Conservation (phyloP, 257 asterid genomes). For the Capsicum rhomboideum region DNA sequence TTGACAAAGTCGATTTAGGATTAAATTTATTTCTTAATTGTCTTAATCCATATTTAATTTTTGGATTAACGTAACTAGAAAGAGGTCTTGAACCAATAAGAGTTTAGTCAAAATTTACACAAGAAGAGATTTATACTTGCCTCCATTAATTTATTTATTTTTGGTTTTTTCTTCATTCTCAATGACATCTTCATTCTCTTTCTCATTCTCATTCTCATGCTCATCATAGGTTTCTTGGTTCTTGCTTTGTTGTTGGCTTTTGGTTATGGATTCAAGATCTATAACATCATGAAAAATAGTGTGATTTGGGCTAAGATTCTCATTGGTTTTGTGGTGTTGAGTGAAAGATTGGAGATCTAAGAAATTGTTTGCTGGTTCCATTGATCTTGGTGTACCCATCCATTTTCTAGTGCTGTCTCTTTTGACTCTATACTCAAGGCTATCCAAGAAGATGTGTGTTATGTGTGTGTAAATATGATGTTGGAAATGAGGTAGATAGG, state of each 20-base stretch:
- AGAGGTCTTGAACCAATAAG: too few relatives aligned
- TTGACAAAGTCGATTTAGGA: too few relatives aligned
- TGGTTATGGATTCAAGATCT: neutral
- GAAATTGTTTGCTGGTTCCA: slow-evolving; percentile 11
- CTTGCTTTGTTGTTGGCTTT: neutral
- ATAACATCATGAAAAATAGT: neutral
- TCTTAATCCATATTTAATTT: too few relatives aligned
- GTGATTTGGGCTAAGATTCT: slow-evolving; percentile 2
- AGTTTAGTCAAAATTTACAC: too few relatives aligned
- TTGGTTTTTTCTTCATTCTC: neutral
- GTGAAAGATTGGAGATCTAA: slow-evolving; percentile 17
- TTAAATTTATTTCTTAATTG: too few relatives aligned
- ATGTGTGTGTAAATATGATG: neutral
- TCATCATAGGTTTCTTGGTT: slow-evolving; percentile 4
- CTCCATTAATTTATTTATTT: too few relatives aligned
- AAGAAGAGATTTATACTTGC: too few relatives aligned
- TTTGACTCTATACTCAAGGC: neutral
- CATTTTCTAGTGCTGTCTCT: slow-evolving; percentile 8
- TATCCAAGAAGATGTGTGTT: neutral
- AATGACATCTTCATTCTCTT: neutral
- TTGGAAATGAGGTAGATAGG: neutral
- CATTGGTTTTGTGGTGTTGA: neutral
- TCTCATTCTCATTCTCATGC: too few relatives aligned
- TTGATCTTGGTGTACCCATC: slow-evolving; percentile 23
- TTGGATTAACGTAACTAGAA: too few relatives aligned